phyloP scores from a whole-genome alignment of 202 grass and related monocot species.

The Dendrocalamus latiflorus region DNA sequence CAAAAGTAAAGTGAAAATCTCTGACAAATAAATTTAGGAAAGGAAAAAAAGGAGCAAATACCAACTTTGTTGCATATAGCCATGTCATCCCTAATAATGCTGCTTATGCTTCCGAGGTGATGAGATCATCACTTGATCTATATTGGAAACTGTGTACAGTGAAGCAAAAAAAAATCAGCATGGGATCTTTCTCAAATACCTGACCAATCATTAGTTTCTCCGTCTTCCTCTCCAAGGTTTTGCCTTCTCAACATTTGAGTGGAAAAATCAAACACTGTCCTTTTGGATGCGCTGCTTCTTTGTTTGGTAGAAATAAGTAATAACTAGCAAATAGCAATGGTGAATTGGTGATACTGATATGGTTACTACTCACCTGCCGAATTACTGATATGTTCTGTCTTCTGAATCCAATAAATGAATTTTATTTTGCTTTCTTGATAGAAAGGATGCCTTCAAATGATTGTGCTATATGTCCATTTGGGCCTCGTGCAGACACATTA shows the following conservation, averaged over 20 bases:
- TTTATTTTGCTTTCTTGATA: neutral
- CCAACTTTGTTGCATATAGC: neutral
- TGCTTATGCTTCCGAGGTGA: neutral
- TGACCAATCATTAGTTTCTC: neutral
- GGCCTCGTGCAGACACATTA: neutral
- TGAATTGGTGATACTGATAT: neutral
- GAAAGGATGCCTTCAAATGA: neutral
- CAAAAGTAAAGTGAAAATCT: neutral
- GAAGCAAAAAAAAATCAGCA: neutral
- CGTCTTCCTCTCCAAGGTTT: neutral
- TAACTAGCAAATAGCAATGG: neutral
- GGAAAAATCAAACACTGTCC: neutral
- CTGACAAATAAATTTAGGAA: neutral
- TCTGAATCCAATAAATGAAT: neutral
- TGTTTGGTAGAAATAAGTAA: neutral
- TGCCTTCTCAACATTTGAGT: neutral
- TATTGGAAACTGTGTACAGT: neutral
- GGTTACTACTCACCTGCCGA: neutral
- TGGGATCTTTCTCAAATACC: neutral
- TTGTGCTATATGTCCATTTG: neutral
- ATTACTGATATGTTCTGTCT: neutral
- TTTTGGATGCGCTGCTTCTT: neutral
- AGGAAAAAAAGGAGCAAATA: neutral
- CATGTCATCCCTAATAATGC: neutral
- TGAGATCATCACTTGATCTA: neutral